Conservation (phyloP, 2,329 filamentous ascomycete genomes). For the Lachnellula arida region DNA sequence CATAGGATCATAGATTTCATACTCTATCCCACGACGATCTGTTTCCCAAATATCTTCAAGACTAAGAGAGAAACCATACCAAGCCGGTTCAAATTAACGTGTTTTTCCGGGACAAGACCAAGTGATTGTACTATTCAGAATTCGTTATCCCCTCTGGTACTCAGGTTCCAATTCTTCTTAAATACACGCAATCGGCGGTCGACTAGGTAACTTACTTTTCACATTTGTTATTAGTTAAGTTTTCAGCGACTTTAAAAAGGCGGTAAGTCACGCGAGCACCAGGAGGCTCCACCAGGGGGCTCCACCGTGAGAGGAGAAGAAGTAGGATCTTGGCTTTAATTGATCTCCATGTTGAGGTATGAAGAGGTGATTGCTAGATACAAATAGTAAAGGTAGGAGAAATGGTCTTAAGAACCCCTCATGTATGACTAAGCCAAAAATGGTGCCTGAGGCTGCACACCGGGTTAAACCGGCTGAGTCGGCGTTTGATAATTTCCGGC, state of each 20-base stretch:
- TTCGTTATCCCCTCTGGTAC: background rate
- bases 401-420: too few species aligned
- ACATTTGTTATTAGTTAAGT: background rate
- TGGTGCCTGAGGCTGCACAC: background rate
- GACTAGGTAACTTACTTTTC: constrained; percentile 1
- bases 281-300: too few species aligned
- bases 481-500: background rate
- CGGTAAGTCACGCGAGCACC: background rate
- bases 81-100: background rate
- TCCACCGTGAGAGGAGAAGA: background rate
- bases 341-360: too few species aligned
- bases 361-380: too few species aligned
- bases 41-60: too few species aligned
- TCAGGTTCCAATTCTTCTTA: background rate
- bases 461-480: background rate
- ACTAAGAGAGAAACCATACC: too few species aligned
- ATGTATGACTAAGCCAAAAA: too few species aligned
- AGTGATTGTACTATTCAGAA: background rate
- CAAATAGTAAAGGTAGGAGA: too few species aligned
- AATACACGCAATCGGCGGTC: background rate
- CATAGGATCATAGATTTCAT: too few species aligned
- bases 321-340: too few species aligned
- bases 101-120: too few species aligned
- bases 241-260: background rate
- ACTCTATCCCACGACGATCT: too few species aligned